Percentiles rank a stretch among this genome's conserved stretches.
phyloP scores from a whole-genome alignment of 2,329 filamentous ascomycete genomes.

The Thermothelomyces thermophilus region DNA sequence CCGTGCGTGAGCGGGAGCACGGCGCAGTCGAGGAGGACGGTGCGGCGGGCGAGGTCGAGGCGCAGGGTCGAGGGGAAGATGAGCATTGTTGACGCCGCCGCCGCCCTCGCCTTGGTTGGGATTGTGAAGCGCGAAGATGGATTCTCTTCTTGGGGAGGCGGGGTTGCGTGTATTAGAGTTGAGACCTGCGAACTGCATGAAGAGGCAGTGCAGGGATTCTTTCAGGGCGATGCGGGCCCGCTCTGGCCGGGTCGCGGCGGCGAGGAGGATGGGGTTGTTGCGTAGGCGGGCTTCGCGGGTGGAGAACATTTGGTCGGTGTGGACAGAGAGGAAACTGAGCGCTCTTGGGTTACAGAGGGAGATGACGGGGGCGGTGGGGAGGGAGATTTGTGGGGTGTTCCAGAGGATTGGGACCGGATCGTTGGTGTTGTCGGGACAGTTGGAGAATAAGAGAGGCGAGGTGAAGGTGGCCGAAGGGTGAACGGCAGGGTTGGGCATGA shows the following conservation, averaged over 20 bases:
- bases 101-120: neutral
- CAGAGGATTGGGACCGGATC: too few species aligned
- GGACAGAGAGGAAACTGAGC: neutral
- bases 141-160: neutral
- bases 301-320: neutral
- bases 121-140: neutral
- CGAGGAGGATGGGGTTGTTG: neutral
- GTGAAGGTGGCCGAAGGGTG: neutral
- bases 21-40: slow-evolving; percentile 4
- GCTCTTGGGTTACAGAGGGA: neutral
- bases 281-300: neutral
- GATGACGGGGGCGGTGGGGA: neutral
- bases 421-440: neutral
- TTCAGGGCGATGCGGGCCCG: neutral
- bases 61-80: slow-evolving; percentile 1
- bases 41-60: neutral
- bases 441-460: neutral
- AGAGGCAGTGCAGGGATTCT: neutral
- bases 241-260: neutral
- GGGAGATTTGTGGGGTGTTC: neutral
- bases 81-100: neutral
- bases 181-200: neutral
- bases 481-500: neutral
- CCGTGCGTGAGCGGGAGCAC: neutral
- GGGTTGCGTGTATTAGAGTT: neutral